Conservation (phyloP, 2,329 filamentous ascomycete species). For the Diaporthe longicolla region DNA sequence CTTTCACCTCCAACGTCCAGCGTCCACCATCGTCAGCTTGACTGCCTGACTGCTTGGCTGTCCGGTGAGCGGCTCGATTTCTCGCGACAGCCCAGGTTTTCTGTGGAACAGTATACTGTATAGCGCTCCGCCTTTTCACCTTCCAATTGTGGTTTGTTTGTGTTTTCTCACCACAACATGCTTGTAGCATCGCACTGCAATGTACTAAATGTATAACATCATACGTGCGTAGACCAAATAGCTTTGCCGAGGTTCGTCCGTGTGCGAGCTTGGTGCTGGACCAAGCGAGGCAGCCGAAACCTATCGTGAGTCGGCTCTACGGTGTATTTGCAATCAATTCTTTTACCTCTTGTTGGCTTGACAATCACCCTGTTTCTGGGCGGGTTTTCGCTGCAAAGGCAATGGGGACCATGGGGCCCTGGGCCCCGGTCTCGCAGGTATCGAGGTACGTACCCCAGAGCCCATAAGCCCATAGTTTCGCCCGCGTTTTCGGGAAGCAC, state of each 20-base stretch:
- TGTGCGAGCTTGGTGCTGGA: neutral
- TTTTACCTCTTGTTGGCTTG: conserved; percentile 16
- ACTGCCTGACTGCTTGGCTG: neutral
- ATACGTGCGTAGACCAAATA: neutral
- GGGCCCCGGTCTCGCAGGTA: neutral
- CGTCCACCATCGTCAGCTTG: conserved; percentile 6
- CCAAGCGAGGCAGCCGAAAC: neutral
- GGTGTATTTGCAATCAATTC: conserved; percentile 2
- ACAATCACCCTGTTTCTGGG: conserved; percentile 7
- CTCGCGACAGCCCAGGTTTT: neutral
- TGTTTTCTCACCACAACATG: neutral
- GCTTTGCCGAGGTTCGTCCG: conserved; percentile 9
- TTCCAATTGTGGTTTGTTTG: neutral
- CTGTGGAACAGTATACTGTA: neutral
- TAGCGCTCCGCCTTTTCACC: neutral
- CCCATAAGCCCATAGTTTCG: no score
- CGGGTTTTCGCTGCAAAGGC: neutral
- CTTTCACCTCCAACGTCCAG: neutral
- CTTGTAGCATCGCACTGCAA: neutral
- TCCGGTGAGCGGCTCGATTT: conserved; percentile 2
- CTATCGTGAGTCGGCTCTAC: neutral
- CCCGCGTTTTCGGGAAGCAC: conserved; percentile 15
- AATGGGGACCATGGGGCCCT: neutral
- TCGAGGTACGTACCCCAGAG: conserved; percentile 20
- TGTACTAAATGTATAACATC: neutral